Base-by-base conservation (phyloP, 495 filamentous ascomycete genomes). In the Daldinia caldariorum region DNA sequence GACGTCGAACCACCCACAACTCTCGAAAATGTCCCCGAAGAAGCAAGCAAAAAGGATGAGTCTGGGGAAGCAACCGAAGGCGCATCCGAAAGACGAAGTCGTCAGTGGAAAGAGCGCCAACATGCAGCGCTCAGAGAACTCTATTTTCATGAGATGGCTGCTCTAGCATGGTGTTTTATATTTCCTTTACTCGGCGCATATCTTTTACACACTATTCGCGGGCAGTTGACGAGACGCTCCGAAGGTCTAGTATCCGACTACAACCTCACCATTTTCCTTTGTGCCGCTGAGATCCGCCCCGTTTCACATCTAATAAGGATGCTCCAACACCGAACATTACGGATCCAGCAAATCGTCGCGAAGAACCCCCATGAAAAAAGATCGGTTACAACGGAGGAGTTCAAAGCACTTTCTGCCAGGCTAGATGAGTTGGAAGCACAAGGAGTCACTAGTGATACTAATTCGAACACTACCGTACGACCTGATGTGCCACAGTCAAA, bases 201-300 rank as follows among this genome's bases (percentile, higher is more conserved):
- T 80, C 82, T 97, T 20, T 83, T 97, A 3, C 92, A 96, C 75
- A 80, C 82, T 0, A 89, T 96, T 53, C 86, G 94, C 13, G 82
- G 81, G 20, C 89, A 92, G 49, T 87, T 98, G 8, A 93, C 91
- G 2, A 85, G 91, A 14, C 94, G 91, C 0, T 93, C 92, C 0
- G 93, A 95, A 77, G 91, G 92, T 2, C 82, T 97, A 13, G 91
- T 97, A 14, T 96, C 93, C 2, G 90, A 95, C 75, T 95, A 93
- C 79, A 97, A 97, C 78, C 85, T 99, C 56, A 93, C 91, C n/a
- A 92, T 98, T 67, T 98, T 97, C 78, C 81, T 97, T 10, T 85
- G 97, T 7, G 94, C 92, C 10, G 89, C 95, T 8, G 94, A 98
- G 76, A 78, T 97, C 18, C 87, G 90, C 2, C 95, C 96, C 2